These are phyloP conservation scores for Backusella macrospora DNA, from an alignment of 192 early-diverging fungal genomes.

Conservation along the genomic window DNA sequence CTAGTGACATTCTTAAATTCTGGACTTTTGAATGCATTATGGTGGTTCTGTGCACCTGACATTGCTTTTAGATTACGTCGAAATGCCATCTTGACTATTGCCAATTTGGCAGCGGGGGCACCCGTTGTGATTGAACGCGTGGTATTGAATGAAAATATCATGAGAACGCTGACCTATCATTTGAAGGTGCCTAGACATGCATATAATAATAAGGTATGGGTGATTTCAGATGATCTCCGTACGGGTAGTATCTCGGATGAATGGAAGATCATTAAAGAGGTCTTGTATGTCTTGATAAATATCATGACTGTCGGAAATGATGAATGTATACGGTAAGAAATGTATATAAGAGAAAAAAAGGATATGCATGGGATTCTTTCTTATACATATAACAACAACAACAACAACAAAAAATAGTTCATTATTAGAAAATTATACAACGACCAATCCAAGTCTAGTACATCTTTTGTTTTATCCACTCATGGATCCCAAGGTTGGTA, in stretches of 20 bases:
- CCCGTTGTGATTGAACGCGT: background rate
- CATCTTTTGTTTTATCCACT: background rate
- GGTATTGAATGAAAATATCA: background rate
- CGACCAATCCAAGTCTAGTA: background rate
- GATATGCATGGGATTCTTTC: too few relatives aligned
- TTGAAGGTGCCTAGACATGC: background rate
- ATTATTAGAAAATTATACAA: background rate
- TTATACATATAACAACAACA: too few relatives aligned
- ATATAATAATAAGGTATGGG: background rate
- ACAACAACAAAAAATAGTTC: too few relatives aligned
- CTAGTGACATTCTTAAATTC: background rate
- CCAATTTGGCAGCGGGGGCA: constrained; percentile 25
- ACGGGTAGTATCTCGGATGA: background rate
- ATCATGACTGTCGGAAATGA: constrained; percentile 18
- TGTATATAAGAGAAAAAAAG: background rate
- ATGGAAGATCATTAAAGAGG: constrained; percentile 23
- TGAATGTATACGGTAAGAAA: constrained; percentile 21
- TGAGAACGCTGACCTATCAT: constrained; percentile 11
- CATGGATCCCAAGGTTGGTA: background rate
- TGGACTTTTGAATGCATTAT: constrained; percentile 7
- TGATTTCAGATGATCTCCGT: background rate
- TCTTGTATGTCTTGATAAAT: constrained; percentile 19
- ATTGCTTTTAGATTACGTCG: constrained; percentile 2
- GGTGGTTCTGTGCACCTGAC: background rate
- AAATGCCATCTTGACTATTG: constrained; percentile 30